Evolutionary conservation across 345 rosid species (phyloP), one percentile per base, ranked within the genome.

Genomic region (Carallia brachiata): DNA sequence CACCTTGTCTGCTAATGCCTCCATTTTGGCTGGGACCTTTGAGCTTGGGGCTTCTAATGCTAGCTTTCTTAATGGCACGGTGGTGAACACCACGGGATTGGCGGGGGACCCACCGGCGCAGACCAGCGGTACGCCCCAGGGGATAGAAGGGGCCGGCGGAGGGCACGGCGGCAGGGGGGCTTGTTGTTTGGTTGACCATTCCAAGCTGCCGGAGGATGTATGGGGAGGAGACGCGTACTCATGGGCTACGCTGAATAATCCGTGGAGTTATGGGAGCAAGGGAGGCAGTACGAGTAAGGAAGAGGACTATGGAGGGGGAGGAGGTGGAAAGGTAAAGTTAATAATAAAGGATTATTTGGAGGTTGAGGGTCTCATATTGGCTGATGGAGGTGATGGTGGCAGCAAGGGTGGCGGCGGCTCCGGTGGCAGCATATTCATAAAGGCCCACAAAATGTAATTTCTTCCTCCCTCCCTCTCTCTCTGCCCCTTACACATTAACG

Each of bases 171-270:
- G 99, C 55, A 84, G 99, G 67, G 99, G 99, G 0, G 99, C 99
- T 28, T 78, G 87, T 61, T 92, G 91, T 73, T 82, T 89, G 82
- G 83, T 83, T 36, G 90, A 89, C 70, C 70, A 86, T 59, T 75
- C 63, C 23, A 88, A 87, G 90, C 83, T 90, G 65, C 89, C 98
- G 4, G 98, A 89, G 82, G 98, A 96, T 73, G 94, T 90, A 4
- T 92, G 99, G 98, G 99, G 99, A 52, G 99, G 99, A 64, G 99
- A 96, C 75, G 92, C 97, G 0, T 92, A 96, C 70, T 88, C 99
- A 1, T 96, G 99, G 99, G 84, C 93, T 5, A 75, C 84, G n/a
- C 71, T 96, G 82, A 84, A 89, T 70, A 69, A 23, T 48, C 99
- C 99, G 2, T 74, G 75, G 68, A 96, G 99, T 81, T 88, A 79